phyloP scores from a whole-genome alignment of 768 basidiomycete species.

The Tulasnella sp. region DNA sequence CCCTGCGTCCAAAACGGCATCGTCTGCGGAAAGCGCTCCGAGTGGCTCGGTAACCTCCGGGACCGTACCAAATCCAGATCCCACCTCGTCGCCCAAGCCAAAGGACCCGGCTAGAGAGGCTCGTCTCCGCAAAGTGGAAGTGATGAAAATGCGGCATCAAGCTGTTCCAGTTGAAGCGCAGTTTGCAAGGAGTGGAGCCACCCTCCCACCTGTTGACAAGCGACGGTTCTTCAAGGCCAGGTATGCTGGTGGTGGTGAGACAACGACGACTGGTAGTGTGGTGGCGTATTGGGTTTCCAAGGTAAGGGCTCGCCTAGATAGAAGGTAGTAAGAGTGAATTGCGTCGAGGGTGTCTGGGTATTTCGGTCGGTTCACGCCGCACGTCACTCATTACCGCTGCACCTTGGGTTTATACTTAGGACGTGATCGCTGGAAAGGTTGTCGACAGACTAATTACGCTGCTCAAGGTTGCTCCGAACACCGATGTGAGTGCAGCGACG shows the following conservation, averaged over 20 bases:
- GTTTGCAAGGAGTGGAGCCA: slow-evolving; percentile 54
- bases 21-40: neutral
- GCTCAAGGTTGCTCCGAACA: slow-evolving; percentile 4
- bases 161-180: slow-evolving; percentile 49
- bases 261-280: slow-evolving; percentile 38
- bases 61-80: neutral
- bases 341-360: neutral
- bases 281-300: slow-evolving; percentile 67
- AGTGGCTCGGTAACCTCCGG: slow-evolving; percentile 11
- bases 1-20: slow-evolving; percentile 33
- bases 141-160: slow-evolving; percentile 72
- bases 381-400: neutral
- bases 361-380: neutral
- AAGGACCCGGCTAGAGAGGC: slow-evolving; percentile 34
- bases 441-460: slow-evolving; percentile 7
- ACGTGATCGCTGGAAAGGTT: slow-evolving; percentile 14
- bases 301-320: slow-evolving; percentile 42
- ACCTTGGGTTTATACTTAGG: neutral
- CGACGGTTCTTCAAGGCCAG: slow-evolving; percentile 56
- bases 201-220: slow-evolving; percentile 49
- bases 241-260: slow-evolving; percentile 32
- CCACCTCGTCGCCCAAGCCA: slow-evolving; percentile 43
- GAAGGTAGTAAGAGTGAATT: slow-evolving; percentile 5
- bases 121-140: slow-evolving; percentile 50
- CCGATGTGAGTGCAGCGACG: slow-evolving; percentile 6